Conservation (phyloP, 257 asterid genomes). For the Ilex aquifolium region DNA sequence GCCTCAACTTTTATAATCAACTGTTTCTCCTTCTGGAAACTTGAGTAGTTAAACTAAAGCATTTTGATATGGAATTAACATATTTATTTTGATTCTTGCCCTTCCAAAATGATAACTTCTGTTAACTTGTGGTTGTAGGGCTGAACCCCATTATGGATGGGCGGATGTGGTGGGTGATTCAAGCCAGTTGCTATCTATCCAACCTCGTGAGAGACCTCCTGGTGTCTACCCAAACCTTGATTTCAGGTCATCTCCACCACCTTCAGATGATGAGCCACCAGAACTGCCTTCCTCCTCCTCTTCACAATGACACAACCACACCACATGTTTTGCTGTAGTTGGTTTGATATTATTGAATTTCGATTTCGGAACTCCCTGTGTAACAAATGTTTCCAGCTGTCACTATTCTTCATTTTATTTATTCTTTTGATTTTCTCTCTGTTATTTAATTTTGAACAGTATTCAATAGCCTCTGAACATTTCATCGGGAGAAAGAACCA, state of each 20-base stretch:
- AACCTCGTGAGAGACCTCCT: slow-evolving; percentile 84
- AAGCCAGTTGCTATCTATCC: slow-evolving; percentile 68
- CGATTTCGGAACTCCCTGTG: no score
- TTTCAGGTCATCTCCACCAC: slow-evolving; percentile 48
- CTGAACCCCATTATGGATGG: slow-evolving; percentile 99
- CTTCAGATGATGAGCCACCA: slow-evolving; percentile 38
- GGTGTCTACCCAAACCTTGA: slow-evolving; percentile 84
- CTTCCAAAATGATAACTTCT: neutral
- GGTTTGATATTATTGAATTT: no score
- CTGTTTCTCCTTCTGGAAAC: neutral
- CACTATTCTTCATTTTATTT: no score
- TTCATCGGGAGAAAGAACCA: no score
- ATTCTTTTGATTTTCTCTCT: no score
- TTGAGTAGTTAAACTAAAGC: no score
- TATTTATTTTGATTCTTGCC: neutral
- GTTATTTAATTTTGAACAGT: no score
- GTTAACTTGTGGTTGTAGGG: slow-evolving; percentile 40
- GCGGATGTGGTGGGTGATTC: slow-evolving; percentile 99
- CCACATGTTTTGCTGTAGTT: no score
- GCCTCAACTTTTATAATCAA: neutral
- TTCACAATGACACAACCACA: slow-evolving; percentile 16
- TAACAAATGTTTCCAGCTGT: no score
- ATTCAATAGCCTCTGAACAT: no score
- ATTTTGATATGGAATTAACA: no score
- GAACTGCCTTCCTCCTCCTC: slow-evolving; percentile 10